These are phyloP conservation scores for Pseudocercospora pini-densiflorae DNA, from an alignment of 2,329 filamentous ascomycete genomes.

Conservation along the genomic window DNA sequence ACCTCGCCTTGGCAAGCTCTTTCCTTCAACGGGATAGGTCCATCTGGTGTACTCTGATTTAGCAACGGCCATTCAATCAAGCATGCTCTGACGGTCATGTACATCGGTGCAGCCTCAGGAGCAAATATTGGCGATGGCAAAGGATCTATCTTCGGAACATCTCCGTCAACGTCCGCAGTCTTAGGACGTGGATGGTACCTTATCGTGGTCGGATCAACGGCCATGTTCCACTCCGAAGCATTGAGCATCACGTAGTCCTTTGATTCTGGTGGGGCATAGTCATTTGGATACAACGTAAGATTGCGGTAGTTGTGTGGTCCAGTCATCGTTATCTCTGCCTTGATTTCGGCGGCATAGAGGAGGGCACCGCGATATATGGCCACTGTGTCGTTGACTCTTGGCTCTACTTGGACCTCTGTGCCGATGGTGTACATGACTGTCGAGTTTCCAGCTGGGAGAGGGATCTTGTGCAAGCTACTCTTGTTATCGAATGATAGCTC, in stretches of 20 bases:
- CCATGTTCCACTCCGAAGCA: slow-evolving; percentile 41
- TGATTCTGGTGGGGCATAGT: slow-evolving; percentile 30
- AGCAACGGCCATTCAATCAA: slow-evolving; percentile 43
- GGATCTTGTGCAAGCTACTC: slow-evolving; percentile 46
- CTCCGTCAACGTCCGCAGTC: background rate
- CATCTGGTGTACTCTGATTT: slow-evolving; percentile 36
- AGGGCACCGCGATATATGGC: slow-evolving; percentile 43
- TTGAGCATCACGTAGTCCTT: slow-evolving; percentile 40
- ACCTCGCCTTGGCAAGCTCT: slow-evolving; percentile 34
- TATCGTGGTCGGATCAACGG: slow-evolving; percentile 43
- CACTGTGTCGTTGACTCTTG: slow-evolving; percentile 47
- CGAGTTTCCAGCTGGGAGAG: slow-evolving; percentile 41
- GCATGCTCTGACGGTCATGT: slow-evolving; percentile 41
- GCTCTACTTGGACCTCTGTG: slow-evolving; percentile 40
- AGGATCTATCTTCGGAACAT: background rate
- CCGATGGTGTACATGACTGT: slow-evolving; percentile 42
- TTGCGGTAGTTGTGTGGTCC: slow-evolving; percentile 28
- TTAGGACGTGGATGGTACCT: slow-evolving; percentile 21
- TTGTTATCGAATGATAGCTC: slow-evolving; percentile 36
- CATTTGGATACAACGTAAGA: slow-evolving; percentile 14
- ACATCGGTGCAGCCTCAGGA: slow-evolving; percentile 37
- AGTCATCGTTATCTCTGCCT: slow-evolving; percentile 28
- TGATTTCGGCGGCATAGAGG: slow-evolving; percentile 43
- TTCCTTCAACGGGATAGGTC: slow-evolving; percentile 31
- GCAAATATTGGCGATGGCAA: slow-evolving; percentile 41